A percentile compares a stretch with the other conserved stretches of the same genome.
phyloP scores from a whole-genome alignment of 78 protist species.

The Dictyostelium intermedium region DNA sequence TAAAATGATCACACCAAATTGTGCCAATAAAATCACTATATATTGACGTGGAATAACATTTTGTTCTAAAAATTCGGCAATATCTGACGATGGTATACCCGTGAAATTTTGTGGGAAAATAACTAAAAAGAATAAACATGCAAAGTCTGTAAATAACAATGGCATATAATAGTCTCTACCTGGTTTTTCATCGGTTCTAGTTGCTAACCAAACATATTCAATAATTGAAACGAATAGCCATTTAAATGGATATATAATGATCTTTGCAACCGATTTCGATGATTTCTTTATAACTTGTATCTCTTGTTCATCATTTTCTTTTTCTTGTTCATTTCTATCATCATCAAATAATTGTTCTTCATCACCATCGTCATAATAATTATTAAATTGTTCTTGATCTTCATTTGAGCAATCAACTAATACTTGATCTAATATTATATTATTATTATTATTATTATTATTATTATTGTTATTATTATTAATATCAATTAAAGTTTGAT shows the following conservation, averaged over 20 bases:
- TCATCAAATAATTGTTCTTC: not conserved
- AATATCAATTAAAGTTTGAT: not conserved
- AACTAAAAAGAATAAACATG: slow-evolving; percentile 42
- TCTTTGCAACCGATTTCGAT: not conserved
- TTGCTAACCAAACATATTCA: slow-evolving; percentile 25
- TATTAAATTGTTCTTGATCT: not conserved
- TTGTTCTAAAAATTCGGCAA: slow-evolving; percentile 53
- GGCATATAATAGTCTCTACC: slow-evolving; percentile 76
- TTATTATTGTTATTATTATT: slow-evolving; percentile 5
- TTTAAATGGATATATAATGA: not conserved
- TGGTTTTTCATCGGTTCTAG: slow-evolving; percentile 45
- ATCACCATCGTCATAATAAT: not conserved
- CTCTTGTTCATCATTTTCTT: not conserved
- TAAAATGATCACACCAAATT: slow-evolving; percentile 65
- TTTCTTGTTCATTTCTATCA: not conserved
- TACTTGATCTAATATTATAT: not conserved
- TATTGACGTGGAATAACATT: slow-evolving; percentile 74
- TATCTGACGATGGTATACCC: slow-evolving; percentile 60
- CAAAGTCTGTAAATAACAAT: slow-evolving; percentile 39
- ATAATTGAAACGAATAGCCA: not conserved
- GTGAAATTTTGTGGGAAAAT: slow-evolving; percentile 66
- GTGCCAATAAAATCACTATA: slow-evolving; percentile 30
- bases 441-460: slow-evolving; percentile 10
- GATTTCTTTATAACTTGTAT: not conserved
- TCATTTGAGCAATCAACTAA: not conserved